Conservation (phyloP, 1,284 basidiomycete species). For the Phellopilus nigrolimitatus region DNA sequence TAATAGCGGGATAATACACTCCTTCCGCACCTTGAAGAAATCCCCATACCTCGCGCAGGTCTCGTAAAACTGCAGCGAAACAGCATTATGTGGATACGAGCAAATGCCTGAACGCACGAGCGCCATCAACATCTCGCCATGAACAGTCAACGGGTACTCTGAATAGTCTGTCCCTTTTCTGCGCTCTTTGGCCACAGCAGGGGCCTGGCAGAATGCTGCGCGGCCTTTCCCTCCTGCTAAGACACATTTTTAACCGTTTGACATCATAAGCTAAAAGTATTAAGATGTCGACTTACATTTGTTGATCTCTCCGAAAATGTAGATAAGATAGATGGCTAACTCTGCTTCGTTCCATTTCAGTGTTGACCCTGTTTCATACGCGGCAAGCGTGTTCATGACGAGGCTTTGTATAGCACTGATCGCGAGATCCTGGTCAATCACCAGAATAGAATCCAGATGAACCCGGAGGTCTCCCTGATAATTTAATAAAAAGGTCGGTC, state of each 20-base stretch:
- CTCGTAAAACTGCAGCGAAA: slow-evolving; percentile 94
- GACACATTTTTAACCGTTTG: slow-evolving; percentile 1
- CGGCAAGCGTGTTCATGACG: slow-evolving; percentile 67
- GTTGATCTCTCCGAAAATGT: slow-evolving; percentile 91
- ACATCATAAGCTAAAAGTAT: neutral
- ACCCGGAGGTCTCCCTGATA: slow-evolving; percentile 66
- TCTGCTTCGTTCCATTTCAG: slow-evolving; percentile 94
- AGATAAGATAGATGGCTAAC: slow-evolving; percentile 87
- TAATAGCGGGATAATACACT: slow-evolving; percentile 81
- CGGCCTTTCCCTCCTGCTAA: slow-evolving; percentile 70
- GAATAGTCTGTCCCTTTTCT: slow-evolving; percentile 73
- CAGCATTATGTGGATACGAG: slow-evolving; percentile 80
- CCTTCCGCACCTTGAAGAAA: slow-evolving; percentile 91
- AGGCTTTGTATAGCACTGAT: slow-evolving; percentile 67
- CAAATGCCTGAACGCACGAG: slow-evolving; percentile 84
- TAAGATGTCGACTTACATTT: slow-evolving; percentile 47
- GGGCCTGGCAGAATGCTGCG: slow-evolving; percentile 68
- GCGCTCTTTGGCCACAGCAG: slow-evolving; percentile 59
- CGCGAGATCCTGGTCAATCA: slow-evolving; percentile 79
- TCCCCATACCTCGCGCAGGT: slow-evolving; percentile 89
- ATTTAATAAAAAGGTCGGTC: slow-evolving; percentile 14
- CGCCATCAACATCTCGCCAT: slow-evolving; percentile 86
- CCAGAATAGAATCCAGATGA: slow-evolving; percentile 78
- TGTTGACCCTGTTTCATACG: slow-evolving; percentile 53
- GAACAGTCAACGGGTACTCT: slow-evolving; percentile 81